phyloP scores from a whole-genome alignment of 192 early-diverging fungal species.

The Spinellus fusiger region DNA sequence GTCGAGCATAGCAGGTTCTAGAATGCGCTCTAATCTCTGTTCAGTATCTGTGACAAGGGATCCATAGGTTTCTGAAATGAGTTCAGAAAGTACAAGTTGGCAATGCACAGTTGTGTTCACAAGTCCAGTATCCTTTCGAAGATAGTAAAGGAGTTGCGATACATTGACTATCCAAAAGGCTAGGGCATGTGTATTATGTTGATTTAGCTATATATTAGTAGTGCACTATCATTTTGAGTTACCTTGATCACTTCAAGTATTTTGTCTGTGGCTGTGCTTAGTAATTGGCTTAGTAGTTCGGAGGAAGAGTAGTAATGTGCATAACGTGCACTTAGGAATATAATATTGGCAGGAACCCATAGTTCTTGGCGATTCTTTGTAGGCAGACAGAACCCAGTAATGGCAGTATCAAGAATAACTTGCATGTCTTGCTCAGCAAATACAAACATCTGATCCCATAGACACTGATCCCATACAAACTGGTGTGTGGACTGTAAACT shows the following conservation, averaged over 20 bases:
- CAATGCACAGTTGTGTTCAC: slow-evolving; percentile 60
- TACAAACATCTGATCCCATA: slow-evolving; percentile 95
- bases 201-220: slow-evolving; percentile 27
- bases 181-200: slow-evolving; percentile 52
- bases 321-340: slow-evolving; percentile 85
- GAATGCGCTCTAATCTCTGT: slow-evolving; percentile 56
- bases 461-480: slow-evolving; percentile 66
- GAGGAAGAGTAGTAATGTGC: slow-evolving; percentile 72
- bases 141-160: slow-evolving; percentile 75
- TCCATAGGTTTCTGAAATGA: slow-evolving; percentile 67
- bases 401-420: slow-evolving; percentile 65
- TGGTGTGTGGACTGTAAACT: slow-evolving; percentile 44
- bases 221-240: slow-evolving; percentile 4
- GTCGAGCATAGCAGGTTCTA: slow-evolving; percentile 63
- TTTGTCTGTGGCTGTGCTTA: slow-evolving; percentile 48
- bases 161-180: slow-evolving; percentile 87
- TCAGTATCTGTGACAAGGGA: slow-evolving; percentile 60
- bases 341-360: slow-evolving; percentile 76
- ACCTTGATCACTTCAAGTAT: slow-evolving; percentile 56
- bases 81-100: slow-evolving; percentile 77
- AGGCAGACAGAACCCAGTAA: slow-evolving; percentile 59
- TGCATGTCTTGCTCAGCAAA: slow-evolving; percentile 69
- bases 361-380: slow-evolving; percentile 53
- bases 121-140: slow-evolving; percentile 81
- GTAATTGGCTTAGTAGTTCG: slow-evolving; percentile 68